Base-by-base conservation (phyloP, 257 asterid genomes). In the Plantago ovata region DNA sequence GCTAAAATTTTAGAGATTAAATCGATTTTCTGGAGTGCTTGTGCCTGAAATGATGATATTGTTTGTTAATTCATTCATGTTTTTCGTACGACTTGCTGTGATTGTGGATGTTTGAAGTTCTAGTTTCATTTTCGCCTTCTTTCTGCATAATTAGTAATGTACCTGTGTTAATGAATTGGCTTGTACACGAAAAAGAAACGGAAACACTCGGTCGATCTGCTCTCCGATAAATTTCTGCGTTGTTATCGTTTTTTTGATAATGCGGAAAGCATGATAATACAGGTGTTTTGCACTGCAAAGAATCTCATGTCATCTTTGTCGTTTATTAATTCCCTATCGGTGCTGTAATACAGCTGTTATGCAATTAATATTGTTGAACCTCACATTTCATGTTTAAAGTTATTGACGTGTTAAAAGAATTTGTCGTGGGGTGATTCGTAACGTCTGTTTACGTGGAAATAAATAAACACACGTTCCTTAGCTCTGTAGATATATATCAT, bases 321-420 rank as follows among this genome's bases (percentile, higher is more conserved):
- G 67, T 62, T 51, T 61, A 22, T 14, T 24, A 59, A 21, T 51
- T 62, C 41, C 56, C 61, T 60, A 53, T 40, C 28, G 59, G 40
- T 69, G 59, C 56, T 24, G 45, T 66, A 66, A 65, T 62, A 44
- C 42, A 65, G 58, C 61, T 65, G 54, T 61, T 51, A 46, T 32
- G 61, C 48, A 46, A 67, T 2, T 39, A 56, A 53, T 58, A 13
- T 0, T 6, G 57, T 24, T 56, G 40, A 52, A 18, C 36, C 67
- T 28, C 36, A 28, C 36, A 8, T 28, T 28, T 28, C 36, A 28
- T 28, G 36, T 28, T 28, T 28, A 28, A 28, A 28, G 36, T 28
- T 28, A 28, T 28, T 28, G 36, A 28, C 36, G 7, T 28, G 36
- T 28, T 28, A 28, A 28, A 28, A 8, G 36, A 28, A 28, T 8